Base-by-base conservation (phyloP, 1,139 yeast species). In the Taiozyma sp. region DNA sequence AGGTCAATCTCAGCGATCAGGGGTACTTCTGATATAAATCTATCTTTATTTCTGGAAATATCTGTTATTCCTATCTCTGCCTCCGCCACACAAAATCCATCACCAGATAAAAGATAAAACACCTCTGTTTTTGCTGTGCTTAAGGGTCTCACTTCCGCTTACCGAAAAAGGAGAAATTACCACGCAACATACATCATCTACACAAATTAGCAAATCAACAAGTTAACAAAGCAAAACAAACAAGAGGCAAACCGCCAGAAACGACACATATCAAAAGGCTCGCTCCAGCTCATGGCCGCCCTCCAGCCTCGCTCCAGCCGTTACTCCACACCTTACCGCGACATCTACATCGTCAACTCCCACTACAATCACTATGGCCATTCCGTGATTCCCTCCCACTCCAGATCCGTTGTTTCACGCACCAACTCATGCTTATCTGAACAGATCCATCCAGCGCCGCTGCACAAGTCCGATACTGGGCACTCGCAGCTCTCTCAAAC, bases 361-460 rank as follows among this genome's bases (percentile, higher is more conserved):
- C 53, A 59, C 51, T 62, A 62, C 50, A 55, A 52, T 43, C 57
- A 54, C 32, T 62, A 62, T 47, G 65, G 65, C 7, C 58, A 57
- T 16, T 58, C 62, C 3, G 59, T 58, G 7, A 30, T 56, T 10
- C 51, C 53, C 11, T 16, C 28, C 10, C 50, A 47, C 16, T 48
- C 58, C 0, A 42, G 30, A 26, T 47, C 54, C 4, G 29, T 32
- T 5, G 35, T 32, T 13, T 37, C 41, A 8, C 7, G 41, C 6
- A 8, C 41, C 11, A 37, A 19, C 24, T 37, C 41, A 4, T 19
- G 9, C 24, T 6, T 16, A 5, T 19, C 41, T 13, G 41, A 37
- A 14, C 41, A 37, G 9, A 5, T 37, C 14, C 39, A 35, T n/a
- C 10, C 3, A 8, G 24, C 41, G 14, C 24, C 41, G 10, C 7